Conservation (phyloP, 169 alveolate species). For the Cryptosporidium meleagridis region DNA sequence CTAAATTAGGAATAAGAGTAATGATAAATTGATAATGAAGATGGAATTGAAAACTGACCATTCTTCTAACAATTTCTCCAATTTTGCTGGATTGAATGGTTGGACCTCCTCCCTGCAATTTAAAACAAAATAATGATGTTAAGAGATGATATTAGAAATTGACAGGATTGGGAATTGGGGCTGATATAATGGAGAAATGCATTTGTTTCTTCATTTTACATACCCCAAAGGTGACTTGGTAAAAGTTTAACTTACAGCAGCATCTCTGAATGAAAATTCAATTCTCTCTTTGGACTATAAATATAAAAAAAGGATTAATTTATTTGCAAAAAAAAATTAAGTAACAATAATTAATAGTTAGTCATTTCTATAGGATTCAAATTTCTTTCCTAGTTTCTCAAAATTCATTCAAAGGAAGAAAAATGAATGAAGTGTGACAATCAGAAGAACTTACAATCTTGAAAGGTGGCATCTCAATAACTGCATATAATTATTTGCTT, state of each 20-base stretch:
- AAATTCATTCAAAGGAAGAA: no score
- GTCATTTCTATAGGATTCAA: background rate
- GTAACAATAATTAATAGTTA: background rate
- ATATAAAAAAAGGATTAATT: background rate
- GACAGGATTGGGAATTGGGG: no score
- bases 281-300: slow-evolving; percentile 29
- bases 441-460: background rate
- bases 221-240: background rate
- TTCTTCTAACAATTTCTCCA: slow-evolving; percentile 73
- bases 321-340: background rate
- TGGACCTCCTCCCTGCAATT: slow-evolving; percentile 51
- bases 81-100: slow-evolving; percentile 29
- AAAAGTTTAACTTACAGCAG: slow-evolving; percentile 39
- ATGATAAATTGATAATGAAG: background rate
- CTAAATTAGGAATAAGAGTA: background rate
- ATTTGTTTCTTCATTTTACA: background rate
- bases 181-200: background rate
- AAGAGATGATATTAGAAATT: background rate
- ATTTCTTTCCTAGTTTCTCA: background rate
- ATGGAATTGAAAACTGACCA: slow-evolving; percentile 3
- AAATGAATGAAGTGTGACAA: background rate
- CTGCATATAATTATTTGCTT: background rate
- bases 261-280: slow-evolving; percentile 56
- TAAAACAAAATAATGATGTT: background rate
- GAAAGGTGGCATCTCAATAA: background rate